A percentile compares a stretch with the other conserved stretches of the same genome.
These are phyloP conservation scores for Chaetomium sp. DNA, from an alignment of 2,329 filamentous ascomycete species.

Conservation along the genomic window DNA sequence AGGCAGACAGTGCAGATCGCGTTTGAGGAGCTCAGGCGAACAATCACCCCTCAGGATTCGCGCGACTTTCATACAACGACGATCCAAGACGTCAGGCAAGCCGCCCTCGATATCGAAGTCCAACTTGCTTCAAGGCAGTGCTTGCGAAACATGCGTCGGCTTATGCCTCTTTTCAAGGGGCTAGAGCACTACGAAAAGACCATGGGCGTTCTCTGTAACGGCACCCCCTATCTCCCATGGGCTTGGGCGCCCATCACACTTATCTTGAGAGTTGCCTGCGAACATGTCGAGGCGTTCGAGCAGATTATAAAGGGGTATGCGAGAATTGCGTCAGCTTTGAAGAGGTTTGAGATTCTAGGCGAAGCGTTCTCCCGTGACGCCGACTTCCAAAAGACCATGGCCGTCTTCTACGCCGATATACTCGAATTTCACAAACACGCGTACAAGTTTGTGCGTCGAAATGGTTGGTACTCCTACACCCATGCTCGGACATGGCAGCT, in stretches of 20 bases:
- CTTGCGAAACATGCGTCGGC: conserved; percentile 8
- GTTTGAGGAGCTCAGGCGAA: conserved; percentile 3
- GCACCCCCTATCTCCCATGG: conserved; percentile 9
- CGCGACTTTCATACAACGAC: conserved; percentile 7
- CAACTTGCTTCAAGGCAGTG: conserved; percentile 5
- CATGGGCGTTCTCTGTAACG: conserved; percentile 9
- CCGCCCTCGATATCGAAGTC: background rate
- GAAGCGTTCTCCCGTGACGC: conserved; percentile 1
- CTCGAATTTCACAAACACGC: conserved; percentile 9
- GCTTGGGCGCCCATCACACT: conserved; percentile 4
- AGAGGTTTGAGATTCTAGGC: conserved; percentile 6
- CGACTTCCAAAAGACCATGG: background rate
- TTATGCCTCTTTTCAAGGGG: conserved; percentile 3
- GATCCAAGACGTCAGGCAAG: background rate
- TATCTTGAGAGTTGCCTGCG: conserved; percentile 4
- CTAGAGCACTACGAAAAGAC: background rate
- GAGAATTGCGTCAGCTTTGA: conserved; percentile 2
- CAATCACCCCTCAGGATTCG: conserved; percentile 3
- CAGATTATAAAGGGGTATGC: conserved; percentile 6
- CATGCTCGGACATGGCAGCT: background rate
- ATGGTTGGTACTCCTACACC: background rate
- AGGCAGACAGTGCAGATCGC: background rate
- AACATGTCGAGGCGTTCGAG: conserved; percentile 6
- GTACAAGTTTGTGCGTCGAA: conserved; percentile 11
- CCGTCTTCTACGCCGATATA: conserved; percentile 12